Evolutionary conservation across 2,329 filamentous ascomycete genomes (phyloP).

Genomic region (Neofusicoccum cordaticola): DNA sequence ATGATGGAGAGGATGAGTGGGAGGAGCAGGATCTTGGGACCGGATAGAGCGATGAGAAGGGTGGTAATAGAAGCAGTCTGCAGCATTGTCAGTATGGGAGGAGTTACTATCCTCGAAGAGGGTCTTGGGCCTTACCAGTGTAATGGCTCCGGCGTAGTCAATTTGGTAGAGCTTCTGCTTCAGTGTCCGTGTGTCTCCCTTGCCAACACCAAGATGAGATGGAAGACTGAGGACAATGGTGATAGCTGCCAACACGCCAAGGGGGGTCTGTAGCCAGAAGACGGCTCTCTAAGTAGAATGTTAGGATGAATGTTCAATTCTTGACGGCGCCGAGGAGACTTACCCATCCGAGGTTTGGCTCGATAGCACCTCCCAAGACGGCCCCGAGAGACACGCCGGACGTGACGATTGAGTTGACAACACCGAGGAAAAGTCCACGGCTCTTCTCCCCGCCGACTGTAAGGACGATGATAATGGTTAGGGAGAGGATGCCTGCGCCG

Average conservation of each 20-base stretch:
- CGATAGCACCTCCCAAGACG: slow-evolving; percentile 64
- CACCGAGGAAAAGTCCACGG: slow-evolving; percentile 70
- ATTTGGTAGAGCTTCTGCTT: slow-evolving; percentile 60
- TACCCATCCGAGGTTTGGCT: slow-evolving; percentile 68
- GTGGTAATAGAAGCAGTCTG: slow-evolving; percentile 66
- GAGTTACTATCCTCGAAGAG: not conserved
- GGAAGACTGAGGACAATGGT: slow-evolving; percentile 67
- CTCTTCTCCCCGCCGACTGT: slow-evolving; percentile 66
- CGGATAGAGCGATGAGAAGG: slow-evolving; percentile 68
- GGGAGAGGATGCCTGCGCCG: slow-evolving; percentile 68
- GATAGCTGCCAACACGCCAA: slow-evolving; percentile 60
- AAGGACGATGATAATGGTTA: slow-evolving; percentile 73
- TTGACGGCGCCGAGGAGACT: slow-evolving; percentile 25
- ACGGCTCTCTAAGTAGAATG: slow-evolving; percentile 58
- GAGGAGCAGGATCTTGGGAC: slow-evolving; percentile 57
- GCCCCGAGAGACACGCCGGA: slow-evolving; percentile 69
- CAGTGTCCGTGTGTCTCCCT: slow-evolving; percentile 39
- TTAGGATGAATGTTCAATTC: not conserved
- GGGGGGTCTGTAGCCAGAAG: slow-evolving; percentile 69
- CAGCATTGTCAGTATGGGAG: not conserved
- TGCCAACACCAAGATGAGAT: slow-evolving; percentile 32
- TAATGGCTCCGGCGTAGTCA: slow-evolving; percentile 69
- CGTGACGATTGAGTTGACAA: slow-evolving; percentile 72
- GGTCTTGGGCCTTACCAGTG: slow-evolving; percentile 45
- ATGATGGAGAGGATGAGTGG: slow-evolving; percentile 61